Evolutionary conservation across 2,329 filamentous ascomycete genomes (phyloP).

Genomic region (Fusarium mexicanum): DNA sequence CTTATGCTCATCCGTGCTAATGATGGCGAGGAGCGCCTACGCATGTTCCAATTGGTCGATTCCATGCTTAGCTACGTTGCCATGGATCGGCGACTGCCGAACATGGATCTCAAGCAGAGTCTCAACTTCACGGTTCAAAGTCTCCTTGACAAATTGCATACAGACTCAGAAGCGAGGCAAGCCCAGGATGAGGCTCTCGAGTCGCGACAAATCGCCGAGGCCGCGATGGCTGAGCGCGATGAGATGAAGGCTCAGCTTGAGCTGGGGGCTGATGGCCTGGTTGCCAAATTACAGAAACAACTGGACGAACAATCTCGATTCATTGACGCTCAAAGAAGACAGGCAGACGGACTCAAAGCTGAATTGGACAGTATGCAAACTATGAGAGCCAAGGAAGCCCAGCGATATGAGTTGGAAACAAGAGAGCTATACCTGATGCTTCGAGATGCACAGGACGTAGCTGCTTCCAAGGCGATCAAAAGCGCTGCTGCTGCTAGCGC

Average conservation of each 20-base stretch:
- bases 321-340: conserved; percentile 87
- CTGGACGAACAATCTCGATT: conserved; percentile 92
- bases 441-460: conserved; percentile 94
- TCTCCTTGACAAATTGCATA: conserved; percentile 93
- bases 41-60: conserved; percentile 98
- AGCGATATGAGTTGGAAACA: conserved; percentile 95
- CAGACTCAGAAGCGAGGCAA: conserved; percentile 92
- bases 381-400: conserved; percentile 86
- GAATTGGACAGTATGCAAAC: conserved; percentile 89
- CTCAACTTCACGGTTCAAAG: conserved; percentile 97
- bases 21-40: conserved; percentile 88
- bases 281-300: conserved; percentile 91
- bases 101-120: conserved; percentile 98
- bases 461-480: conserved; percentile 81
- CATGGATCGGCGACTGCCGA: conserved; percentile 94
- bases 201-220: conserved; percentile 91
- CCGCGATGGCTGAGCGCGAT: conserved; percentile 94
- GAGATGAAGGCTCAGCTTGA: conserved; percentile 91
- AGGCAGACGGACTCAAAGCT: conserved; percentile 87
- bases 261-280: conserved; percentile 90
- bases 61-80: conserved; percentile 99
- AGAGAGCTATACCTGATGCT: conserved; percentile 98
- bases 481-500: conserved; percentile 53
- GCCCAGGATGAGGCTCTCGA: conserved; percentile 92
- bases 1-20: conserved; percentile 91